Percentiles rank a stretch among this genome's conserved stretches.
Evolutionary conservation across 2,329 filamentous ascomycete genomes (phyloP).

Genomic region (Colletotrichum sp.): DNA sequence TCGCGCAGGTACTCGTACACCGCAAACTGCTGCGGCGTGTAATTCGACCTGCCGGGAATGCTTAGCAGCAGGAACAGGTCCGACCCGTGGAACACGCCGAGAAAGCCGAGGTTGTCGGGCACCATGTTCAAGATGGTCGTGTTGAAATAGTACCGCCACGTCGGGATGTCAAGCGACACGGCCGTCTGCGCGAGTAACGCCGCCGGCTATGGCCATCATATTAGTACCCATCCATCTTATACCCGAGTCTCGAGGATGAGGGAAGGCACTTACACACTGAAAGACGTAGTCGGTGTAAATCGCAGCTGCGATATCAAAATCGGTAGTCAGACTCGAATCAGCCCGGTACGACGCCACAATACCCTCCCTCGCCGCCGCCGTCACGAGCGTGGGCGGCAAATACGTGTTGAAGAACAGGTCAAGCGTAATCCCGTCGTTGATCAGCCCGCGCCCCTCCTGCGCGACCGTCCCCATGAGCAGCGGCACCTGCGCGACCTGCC

Average conservation of each 20-base stretch:
- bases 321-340: constrained; percentile 6
- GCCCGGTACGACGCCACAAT: constrained; percentile 25
- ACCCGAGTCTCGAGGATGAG: not conserved
- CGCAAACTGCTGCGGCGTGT: constrained; percentile 25
- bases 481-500: constrained; percentile 24
- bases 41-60: constrained; percentile 15
- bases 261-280: constrained; percentile 27
- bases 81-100: constrained; percentile 30
- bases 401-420: constrained; percentile 24
- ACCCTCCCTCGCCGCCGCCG: not conserved
- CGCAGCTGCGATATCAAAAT: constrained; percentile 29
- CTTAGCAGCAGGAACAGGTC: constrained; percentile 29
- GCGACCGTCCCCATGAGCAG: constrained; percentile 29
- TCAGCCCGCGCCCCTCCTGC: constrained; percentile 27
- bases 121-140: constrained; percentile 25
- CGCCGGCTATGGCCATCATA: constrained; percentile 22
- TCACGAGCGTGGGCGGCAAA: constrained; percentile 1
- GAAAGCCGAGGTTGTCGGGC: constrained; percentile 21
- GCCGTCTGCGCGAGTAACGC: constrained; percentile 26
- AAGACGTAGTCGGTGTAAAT: constrained; percentile 31
- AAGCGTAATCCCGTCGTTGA: constrained; percentile 27
- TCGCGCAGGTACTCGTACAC: constrained; percentile 27
- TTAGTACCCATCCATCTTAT: not conserved
- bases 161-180: constrained; percentile 19
- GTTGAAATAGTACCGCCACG: constrained; percentile 33